Evolutionary conservation across 306 rosid species (phyloP).

Genomic region (Sophora flavescens): DNA sequence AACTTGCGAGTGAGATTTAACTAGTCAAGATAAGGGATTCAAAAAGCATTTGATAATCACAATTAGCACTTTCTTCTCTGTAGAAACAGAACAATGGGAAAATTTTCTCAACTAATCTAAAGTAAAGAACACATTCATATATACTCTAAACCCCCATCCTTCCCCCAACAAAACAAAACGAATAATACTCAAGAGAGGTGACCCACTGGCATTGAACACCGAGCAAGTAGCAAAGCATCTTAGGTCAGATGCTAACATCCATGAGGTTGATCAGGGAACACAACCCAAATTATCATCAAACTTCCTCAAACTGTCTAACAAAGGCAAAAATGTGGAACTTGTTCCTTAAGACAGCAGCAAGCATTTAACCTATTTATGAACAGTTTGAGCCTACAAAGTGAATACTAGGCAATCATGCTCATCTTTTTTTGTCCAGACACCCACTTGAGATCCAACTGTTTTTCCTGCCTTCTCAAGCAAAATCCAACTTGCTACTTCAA

Average conservation of each 20-base stretch:
- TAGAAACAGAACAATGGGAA: slow-evolving; percentile 2
- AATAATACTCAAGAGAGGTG: not conserved
- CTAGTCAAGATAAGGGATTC: not conserved
- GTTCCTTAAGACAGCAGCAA: slow-evolving; percentile 59
- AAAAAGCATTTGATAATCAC: slow-evolving; percentile 11
- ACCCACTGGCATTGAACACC: slow-evolving; percentile 16
- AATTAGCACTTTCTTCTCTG: not conserved
- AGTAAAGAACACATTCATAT: slow-evolving; percentile 6
- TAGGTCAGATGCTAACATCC: slow-evolving; percentile 51
- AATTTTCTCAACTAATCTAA: not conserved
- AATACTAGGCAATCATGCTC: slow-evolving; percentile 51
- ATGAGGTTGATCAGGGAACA: not conserved
- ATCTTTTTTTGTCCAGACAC: slow-evolving; percentile 37
- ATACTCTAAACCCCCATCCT: not conserved
- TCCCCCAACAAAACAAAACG: not conserved
- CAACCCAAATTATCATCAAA: slow-evolving; percentile 38
- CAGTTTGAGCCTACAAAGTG: slow-evolving; percentile 41
- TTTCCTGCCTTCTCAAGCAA: slow-evolving; percentile 80
- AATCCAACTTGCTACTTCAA: slow-evolving; percentile 45
- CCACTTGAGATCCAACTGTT: slow-evolving; percentile 48
- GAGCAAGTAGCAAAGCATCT: slow-evolving; percentile 26
- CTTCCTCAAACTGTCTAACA: slow-evolving; percentile 27
- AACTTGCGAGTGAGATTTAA: not conserved
- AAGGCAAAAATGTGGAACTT: slow-evolving; percentile 36
- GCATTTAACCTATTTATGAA: slow-evolving; percentile 39